Percentiles rank a stretch among this genome's conserved stretches.
Evolutionary conservation across 768 basidiomycete genomes (phyloP).

Genomic region (Pleurotus eryngii): DNA sequence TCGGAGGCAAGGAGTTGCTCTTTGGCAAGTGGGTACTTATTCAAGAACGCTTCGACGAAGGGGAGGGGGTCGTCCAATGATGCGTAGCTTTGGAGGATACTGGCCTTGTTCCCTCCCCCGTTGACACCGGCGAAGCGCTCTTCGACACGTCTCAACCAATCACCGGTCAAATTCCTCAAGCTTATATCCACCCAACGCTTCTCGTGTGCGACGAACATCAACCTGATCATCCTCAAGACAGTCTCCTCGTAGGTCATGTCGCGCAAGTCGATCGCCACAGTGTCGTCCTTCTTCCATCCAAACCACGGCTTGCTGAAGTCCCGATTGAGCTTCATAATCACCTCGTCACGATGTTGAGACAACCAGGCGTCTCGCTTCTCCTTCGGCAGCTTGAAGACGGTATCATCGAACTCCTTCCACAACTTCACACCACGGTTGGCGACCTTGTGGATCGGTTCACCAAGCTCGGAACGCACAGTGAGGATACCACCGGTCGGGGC

Average conservation of each 20-base stretch:
- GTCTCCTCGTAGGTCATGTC: slow-evolving; percentile 99
- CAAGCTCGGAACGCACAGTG: slow-evolving; percentile 95
- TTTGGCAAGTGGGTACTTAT: slow-evolving; percentile 75
- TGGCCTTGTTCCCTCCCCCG: slow-evolving; percentile 70
- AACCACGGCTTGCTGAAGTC: slow-evolving; percentile 99
- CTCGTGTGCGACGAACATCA: slow-evolving; percentile 94
- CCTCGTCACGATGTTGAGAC: slow-evolving; percentile 78
- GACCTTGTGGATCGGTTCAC: slow-evolving; percentile 99
- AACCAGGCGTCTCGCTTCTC: slow-evolving; percentile 94
- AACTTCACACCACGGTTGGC: slow-evolving; percentile 95
- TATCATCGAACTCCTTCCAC: slow-evolving; percentile 99
- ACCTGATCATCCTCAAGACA: slow-evolving; percentile 82
- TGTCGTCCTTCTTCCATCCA: slow-evolving; percentile 91
- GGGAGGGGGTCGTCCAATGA: slow-evolving; percentile 78
- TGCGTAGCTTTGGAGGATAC: slow-evolving; percentile 79
- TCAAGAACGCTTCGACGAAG: slow-evolving; percentile 82
- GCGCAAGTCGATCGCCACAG: slow-evolving; percentile 77
- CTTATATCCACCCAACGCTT: slow-evolving; percentile 91
- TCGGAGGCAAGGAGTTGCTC: slow-evolving; percentile 88
- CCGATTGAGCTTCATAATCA: slow-evolving; percentile 88
- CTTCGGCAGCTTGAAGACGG: slow-evolving; percentile 91
- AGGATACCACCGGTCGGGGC: slow-evolving; percentile 95
- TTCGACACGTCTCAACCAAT: slow-evolving; percentile 95
- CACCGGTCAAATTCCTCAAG: slow-evolving; percentile 89
- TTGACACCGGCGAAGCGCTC: slow-evolving; percentile 93